These are phyloP conservation scores for Leucosporidium creatinivorum DNA, from an alignment of 768 basidiomycete genomes.

Conservation along the genomic window DNA sequence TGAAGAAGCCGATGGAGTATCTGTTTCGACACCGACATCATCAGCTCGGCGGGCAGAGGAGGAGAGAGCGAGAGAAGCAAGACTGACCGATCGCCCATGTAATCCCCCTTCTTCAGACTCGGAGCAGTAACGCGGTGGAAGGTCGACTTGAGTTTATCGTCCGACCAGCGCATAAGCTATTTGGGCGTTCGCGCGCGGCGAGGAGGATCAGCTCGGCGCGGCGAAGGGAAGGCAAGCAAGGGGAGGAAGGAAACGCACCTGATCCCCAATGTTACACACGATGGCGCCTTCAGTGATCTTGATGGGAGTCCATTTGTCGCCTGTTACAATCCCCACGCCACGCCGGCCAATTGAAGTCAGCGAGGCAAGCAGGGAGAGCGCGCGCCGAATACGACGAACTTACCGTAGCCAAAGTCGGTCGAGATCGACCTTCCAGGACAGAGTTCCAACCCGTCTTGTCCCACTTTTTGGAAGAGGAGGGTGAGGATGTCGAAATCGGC, in stretches of 20 bases:
- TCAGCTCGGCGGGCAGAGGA: not conserved
- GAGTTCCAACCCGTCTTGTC: conserved; percentile 38
- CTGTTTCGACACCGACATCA: not conserved
- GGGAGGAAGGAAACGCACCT: not conserved
- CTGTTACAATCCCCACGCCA: conserved; percentile 2
- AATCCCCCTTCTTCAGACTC: conserved; percentile 21
- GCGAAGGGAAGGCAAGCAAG: not conserved
- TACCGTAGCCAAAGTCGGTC: conserved; percentile 36
- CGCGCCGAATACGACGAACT: not conserved
- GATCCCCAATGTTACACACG: conserved; percentile 37
- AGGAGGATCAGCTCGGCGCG: not conserved
- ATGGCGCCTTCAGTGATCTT: conserved; percentile 33
- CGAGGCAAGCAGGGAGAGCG: not conserved
- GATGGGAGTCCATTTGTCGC: conserved; percentile 35
- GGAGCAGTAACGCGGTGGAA: conserved; percentile 38
- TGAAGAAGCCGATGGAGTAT: conserved; percentile 40
- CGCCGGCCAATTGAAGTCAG: not conserved
- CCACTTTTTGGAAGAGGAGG: conserved; percentile 38
- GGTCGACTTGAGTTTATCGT: conserved; percentile 39
- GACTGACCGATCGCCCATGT: conserved; percentile 17
- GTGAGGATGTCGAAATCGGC: conserved; percentile 39
- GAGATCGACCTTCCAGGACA: conserved; percentile 37
- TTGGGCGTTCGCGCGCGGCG: not conserved
- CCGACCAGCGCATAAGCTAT: conserved; percentile 35
- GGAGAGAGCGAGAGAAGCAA: not conserved